Evolutionary conservation across 192 early-diverging fungal species (phyloP).

Genomic region (Podila clonocystis): DNA sequence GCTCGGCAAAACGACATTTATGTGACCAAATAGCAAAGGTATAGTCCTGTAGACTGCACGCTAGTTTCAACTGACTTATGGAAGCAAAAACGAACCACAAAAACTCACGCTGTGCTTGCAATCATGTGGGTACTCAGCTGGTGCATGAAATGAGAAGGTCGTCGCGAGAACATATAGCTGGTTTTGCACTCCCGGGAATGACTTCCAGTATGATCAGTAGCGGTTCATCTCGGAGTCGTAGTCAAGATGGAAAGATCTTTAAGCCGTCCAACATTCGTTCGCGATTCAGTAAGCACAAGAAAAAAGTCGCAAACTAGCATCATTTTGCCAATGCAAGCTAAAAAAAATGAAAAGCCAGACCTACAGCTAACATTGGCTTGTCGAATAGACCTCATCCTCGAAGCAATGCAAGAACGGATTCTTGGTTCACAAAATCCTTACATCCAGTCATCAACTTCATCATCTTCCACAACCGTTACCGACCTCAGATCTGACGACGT

Average conservation of each 20-base stretch:
- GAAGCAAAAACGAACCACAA: too few relatives aligned
- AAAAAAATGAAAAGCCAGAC: not conserved
- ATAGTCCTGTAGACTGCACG: not conserved
- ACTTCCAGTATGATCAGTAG: not conserved
- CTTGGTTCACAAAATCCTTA: too few relatives aligned
- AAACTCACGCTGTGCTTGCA: not conserved
- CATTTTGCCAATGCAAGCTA: too few relatives aligned
- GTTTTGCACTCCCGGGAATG: not conserved
- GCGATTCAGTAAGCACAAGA: conserved; percentile 3
- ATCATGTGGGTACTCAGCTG: not conserved
- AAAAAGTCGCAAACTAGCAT: too few relatives aligned
- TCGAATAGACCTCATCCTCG: not conserved
- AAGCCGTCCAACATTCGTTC: not conserved
- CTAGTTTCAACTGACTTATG: too few relatives aligned
- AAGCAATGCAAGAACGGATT: not conserved
- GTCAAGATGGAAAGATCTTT: not conserved
- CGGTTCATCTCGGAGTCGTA: not conserved
- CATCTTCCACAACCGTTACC: too few relatives aligned
- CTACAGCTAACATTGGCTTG: not conserved
- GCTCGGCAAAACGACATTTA: not conserved
- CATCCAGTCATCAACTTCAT: too few relatives aligned
- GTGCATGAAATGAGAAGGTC: conserved; percentile 5
- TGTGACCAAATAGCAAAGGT: conserved; percentile 14
- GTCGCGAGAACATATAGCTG: not conserved
- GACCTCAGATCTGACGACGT: too few relatives aligned